Conservation (phyloP, 495 filamentous ascomycete genomes). For the Choiromyces venosus region DNA sequence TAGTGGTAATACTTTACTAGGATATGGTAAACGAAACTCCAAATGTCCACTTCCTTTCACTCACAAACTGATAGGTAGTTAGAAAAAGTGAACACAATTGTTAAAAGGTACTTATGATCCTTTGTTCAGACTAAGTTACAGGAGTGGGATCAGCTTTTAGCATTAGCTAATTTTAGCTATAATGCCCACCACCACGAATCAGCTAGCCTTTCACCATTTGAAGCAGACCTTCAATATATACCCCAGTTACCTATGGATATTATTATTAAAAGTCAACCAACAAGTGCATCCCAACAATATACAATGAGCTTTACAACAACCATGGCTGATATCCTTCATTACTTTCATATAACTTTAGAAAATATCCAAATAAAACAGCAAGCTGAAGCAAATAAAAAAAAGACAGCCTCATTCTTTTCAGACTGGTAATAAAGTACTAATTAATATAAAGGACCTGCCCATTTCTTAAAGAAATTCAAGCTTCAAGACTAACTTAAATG, state of each 20-base stretch:
- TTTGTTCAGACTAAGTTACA: neutral
- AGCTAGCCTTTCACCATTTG: neutral
- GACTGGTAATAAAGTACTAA: no score
- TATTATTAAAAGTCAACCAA: neutral
- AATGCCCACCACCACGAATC: neutral
- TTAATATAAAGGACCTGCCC: no score
- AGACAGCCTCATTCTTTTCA: no score
- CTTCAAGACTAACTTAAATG: no score
- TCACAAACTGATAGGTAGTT: conserved; percentile 4
- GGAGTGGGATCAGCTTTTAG: conserved; percentile 2
- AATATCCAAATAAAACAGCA: no score
- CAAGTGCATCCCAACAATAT: neutral
- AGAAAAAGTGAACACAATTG: conserved; percentile 2
- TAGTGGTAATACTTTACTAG: neutral
- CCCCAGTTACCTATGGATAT: conserved; percentile 6
- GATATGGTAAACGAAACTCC: neutral
- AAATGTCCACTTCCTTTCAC: conserved; percentile 2
- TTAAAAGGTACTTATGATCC: neutral
- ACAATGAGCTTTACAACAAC: no score
- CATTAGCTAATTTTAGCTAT: conserved; percentile 7
- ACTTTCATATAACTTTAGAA: no score
- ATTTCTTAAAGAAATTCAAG: no score
- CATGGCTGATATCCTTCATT: no score
- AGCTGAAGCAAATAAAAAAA: no score
- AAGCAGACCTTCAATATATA: conserved; percentile 8